Base-by-base conservation (phyloP, 306 rosid genomes). In the Biancaea sappan region DNA sequence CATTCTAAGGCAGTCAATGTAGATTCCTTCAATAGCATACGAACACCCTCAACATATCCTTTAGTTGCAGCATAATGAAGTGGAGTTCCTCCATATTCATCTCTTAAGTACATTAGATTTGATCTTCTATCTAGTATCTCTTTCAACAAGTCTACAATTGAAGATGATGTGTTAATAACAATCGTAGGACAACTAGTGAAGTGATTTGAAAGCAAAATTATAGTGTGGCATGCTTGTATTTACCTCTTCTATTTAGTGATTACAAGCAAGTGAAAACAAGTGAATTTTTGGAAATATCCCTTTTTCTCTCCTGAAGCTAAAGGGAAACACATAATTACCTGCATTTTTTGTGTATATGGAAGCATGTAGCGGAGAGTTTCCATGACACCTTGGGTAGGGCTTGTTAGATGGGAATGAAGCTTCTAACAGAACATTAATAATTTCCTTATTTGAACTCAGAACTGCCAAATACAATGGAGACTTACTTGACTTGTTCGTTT, bases 291-390 rank as follows among this genome's bases (percentile, higher is more conserved):
- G n/a, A n/a, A n/a, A n/a, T n/a, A n/a, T n/a, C n/a, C n/a, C n/a
- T n/a, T n/a, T n/a, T n/a, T n/a, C n/a, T n/a, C n/a, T n/a, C n/a
- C n/a, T n/a, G n/a, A n/a, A n/a, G n/a, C n/a, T 34, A 34, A 34
- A 34, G 3, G 6, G 6, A 3, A 2, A 34, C 3, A 34, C 6
- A 34, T 34, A 34, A 2, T 3, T 15, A 59, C 65, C 41, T 59
- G 14, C 24, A 59, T 59, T 59, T n/a, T 59, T 15, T 16, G 41
- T 59, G 40, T 15, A 37, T 4, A 59, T 59, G 41, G 65, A 40
- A 59, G 65, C 65, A 59, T 59, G 65, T 13, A 59, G 12, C 29
- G 41, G 65, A 31, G 65, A 59, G 5, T 28, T 59, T 31, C 65
- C 65, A 19, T 59, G 41, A 16, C 65, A 59, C 6, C 7, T 59